Base-by-base conservation (phyloP, 2,329 filamentous ascomycete species). In the Trichoderma endophyticum region DNA sequence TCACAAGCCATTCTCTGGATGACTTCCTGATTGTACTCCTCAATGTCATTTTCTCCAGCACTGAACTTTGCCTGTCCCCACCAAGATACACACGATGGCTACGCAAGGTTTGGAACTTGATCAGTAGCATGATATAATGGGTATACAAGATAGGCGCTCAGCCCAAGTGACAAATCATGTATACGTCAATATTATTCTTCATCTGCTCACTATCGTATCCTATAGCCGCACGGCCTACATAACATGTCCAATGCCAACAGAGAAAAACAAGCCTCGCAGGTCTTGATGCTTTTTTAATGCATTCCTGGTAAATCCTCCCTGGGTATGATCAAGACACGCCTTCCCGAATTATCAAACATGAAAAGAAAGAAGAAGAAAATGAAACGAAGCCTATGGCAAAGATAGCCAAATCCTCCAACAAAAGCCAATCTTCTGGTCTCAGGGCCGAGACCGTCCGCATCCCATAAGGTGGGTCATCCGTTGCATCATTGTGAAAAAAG, bases 251-350 rank as follows among this genome's bases (percentile, higher is more conserved):
- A 62, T 70, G 57, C 39, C 21, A 54, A 62, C 18, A n/a, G 26
- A 51, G 36, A 26, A 39, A 68, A 39, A n/a, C 57, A 68, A 67
- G 67, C n/a, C 36, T 51, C 28, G 9, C 18, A 64, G 24, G 26
- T 66, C 69, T 57, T 59, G 51, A 48, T 60, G 21, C 43, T 51
- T 62, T 61, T 70, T 62, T 30, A 48, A 36, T 34, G 54, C 66
- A 21, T 62, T 70, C 66, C 56, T 61, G 32, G 11, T 61, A 30
- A 60, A 70, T 59, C 57, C 57, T 62, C 66, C 66, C 57, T 62
- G 66, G 56, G 66, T 70, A 70, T 70, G 66, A 36, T 62, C 64
- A 59, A 67, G 51, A 26, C 54, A 57, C 64, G 32, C 48, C 24
- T 36, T 70, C 32, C 57, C 57, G 39, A 48, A 54, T 36, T 54